A percentile compares a stretch with the other conserved stretches of the same genome.
Evolutionary conservation across 2,329 filamentous ascomycete genomes (phyloP).

Genomic region (Trichoderma guizhouense): DNA sequence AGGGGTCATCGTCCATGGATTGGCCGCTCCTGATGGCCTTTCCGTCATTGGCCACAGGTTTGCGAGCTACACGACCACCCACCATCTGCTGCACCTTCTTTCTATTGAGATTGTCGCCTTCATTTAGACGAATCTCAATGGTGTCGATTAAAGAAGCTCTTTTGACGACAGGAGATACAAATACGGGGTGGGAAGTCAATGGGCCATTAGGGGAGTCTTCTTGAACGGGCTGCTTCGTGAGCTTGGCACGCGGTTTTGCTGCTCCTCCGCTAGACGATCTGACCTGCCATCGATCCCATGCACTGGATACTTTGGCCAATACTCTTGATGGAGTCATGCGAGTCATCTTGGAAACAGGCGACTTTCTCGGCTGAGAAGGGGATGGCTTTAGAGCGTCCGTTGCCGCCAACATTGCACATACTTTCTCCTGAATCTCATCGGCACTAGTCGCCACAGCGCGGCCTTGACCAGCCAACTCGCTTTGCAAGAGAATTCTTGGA

Average conservation of each 20-base stretch:
- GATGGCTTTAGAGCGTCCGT: slow-evolving; percentile 34
- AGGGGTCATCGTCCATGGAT: slow-evolving; percentile 32
- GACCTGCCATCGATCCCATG: slow-evolving; percentile 32
- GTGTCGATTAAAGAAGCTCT: slow-evolving; percentile 28
- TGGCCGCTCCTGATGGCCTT: slow-evolving; percentile 28
- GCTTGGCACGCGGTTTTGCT: slow-evolving; percentile 17
- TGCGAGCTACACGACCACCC: slow-evolving; percentile 30
- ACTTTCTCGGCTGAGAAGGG: slow-evolving; percentile 16
- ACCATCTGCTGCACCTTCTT: slow-evolving; percentile 35
- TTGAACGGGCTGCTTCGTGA: slow-evolving; percentile 12
- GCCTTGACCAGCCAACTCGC: neutral
- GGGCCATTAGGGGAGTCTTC: neutral
- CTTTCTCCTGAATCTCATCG: slow-evolving; percentile 34
- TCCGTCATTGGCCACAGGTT: slow-evolving; percentile 30
- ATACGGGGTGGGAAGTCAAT: neutral
- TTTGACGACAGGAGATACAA: neutral
- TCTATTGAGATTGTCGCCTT: slow-evolving; percentile 34
- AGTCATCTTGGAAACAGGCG: slow-evolving; percentile 26
- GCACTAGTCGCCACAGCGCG: slow-evolving; percentile 6
- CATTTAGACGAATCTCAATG: slow-evolving; percentile 34
- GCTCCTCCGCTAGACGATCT: slow-evolving; percentile 26
- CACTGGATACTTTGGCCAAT: slow-evolving; percentile 34
- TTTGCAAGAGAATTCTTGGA: neutral
- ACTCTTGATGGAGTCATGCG: slow-evolving; percentile 32
- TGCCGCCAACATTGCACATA: slow-evolving; percentile 37